Percentiles rank a stretch among this genome's conserved stretches.
Conservation (phyloP, 176 grass and related monocot genomes). For the Zoysia japonica region DNA sequence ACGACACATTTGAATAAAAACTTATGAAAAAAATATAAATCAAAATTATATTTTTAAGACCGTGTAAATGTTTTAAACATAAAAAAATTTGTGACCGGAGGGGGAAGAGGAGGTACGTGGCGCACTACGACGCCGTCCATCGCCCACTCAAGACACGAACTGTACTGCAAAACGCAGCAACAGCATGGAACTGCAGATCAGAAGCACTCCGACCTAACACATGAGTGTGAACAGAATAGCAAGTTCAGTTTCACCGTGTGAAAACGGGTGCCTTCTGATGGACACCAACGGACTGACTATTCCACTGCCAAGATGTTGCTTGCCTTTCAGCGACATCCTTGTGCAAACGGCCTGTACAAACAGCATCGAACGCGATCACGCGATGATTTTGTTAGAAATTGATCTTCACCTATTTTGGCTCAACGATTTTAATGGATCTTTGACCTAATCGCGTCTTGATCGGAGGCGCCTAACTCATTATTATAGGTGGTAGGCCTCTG, state of each 20-base stretch:
- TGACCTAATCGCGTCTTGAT: too few relatives aligned
- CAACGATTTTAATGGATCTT: too few relatives aligned
- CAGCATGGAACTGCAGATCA: not conserved
- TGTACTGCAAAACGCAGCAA: not conserved
- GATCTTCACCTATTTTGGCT: too few relatives aligned
- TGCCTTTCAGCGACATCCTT: not conserved
- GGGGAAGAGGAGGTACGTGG: not conserved
- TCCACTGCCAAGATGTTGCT: not conserved
- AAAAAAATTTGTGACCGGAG: too few relatives aligned
- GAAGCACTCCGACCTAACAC: not conserved
- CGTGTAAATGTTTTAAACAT: too few relatives aligned
- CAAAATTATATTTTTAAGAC: too few relatives aligned
- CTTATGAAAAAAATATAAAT: too few relatives aligned
- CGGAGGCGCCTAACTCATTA: too few relatives aligned
- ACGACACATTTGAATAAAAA: too few relatives aligned
- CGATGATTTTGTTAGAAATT: too few relatives aligned
- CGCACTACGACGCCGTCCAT: not conserved
- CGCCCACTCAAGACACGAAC: not conserved
- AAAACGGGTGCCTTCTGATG: not conserved
- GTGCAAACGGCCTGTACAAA: not conserved
- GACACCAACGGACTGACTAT: not conserved
- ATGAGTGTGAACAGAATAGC: not conserved
- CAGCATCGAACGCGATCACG: not conserved
- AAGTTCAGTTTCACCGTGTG: not conserved
- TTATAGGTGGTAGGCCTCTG: too few relatives aligned